Conservation (phyloP, 257 asterid species). For the Capsicum chinense region DNA sequence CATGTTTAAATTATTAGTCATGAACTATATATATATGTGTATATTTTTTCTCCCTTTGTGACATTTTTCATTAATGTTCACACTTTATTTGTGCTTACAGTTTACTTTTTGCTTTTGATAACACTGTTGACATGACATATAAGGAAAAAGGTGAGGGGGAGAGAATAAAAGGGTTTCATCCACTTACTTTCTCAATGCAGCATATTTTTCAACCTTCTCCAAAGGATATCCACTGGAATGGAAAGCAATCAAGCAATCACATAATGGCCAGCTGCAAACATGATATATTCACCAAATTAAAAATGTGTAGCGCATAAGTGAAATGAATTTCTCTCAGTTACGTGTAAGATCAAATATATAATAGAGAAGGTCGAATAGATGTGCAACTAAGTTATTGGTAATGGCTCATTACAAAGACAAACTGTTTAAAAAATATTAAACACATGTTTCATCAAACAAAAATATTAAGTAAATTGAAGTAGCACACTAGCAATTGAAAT, state of each 20-base stretch:
- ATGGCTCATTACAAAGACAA: background rate
- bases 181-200: constrained; percentile 77
- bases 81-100: no score
- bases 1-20: no score
- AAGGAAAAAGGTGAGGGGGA: background rate
- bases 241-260: constrained; percentile 97
- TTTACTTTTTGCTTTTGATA: no score
- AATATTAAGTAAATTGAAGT: background rate
- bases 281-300: constrained; percentile 10
- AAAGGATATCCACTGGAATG: constrained; percentile 84
- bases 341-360: background rate
- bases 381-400: background rate
- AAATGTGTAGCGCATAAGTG: background rate
- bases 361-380: background rate
- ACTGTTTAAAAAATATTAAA: background rate
- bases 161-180: background rate
- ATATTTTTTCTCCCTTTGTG: no score
- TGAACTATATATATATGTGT: no score
- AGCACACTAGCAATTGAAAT: constrained; percentile 1
- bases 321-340: background rate
- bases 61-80: no score
- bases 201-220: constrained; percentile 84
- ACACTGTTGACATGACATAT: background rate
- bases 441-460: background rate
- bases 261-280: constrained; percentile 83